These are phyloP conservation scores for Xerocomus brunneocitrinus DNA, from an alignment of 768 basidiomycete species.

Conservation along the genomic window DNA sequence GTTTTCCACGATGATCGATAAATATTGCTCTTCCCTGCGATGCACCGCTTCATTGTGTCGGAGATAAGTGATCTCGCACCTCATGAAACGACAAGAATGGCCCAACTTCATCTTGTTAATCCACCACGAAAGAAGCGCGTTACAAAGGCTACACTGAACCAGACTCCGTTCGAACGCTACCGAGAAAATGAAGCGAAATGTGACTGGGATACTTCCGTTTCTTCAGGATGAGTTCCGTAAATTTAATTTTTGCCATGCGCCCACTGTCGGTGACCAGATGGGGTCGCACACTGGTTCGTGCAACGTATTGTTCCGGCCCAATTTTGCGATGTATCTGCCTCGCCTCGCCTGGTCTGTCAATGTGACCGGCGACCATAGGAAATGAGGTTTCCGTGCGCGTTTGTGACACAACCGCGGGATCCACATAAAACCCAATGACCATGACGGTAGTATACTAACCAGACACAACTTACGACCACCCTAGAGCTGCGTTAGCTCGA, in stretches of 20 bases:
- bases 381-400: slow-evolving; percentile 39
- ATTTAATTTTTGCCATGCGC: slow-evolving; percentile 12
- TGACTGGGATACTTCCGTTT: background rate
- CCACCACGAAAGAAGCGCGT: slow-evolving; percentile 14
- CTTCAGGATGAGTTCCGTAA: slow-evolving; percentile 4
- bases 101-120: slow-evolving; percentile 11
- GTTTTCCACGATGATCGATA: slow-evolving; percentile 30
- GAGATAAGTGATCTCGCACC: slow-evolving; percentile 25
- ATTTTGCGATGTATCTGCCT: slow-evolving; percentile 30
- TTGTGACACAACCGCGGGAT: slow-evolving; percentile 29
- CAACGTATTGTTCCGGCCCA: slow-evolving; percentile 20
- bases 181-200: background rate
- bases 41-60: slow-evolving; percentile 25
- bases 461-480: slow-evolving; percentile 16
- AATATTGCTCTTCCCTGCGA: slow-evolving; percentile 19
- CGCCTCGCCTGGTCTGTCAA: slow-evolving; percentile 32
- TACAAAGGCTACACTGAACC: slow-evolving; percentile 1
- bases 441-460: slow-evolving; percentile 12
- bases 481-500: slow-evolving; percentile 12
- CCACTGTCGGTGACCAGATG: slow-evolving; percentile 10
- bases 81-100: slow-evolving; percentile 18
- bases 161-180: slow-evolving; percentile 1
- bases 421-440: slow-evolving; percentile 27
- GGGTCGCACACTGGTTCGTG: slow-evolving; percentile 10
- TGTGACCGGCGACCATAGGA: slow-evolving; percentile 30